These are phyloP conservation scores for Yarrowia alimentaria DNA, from an alignment of 805 yeast species.

Conservation along the genomic window DNA sequence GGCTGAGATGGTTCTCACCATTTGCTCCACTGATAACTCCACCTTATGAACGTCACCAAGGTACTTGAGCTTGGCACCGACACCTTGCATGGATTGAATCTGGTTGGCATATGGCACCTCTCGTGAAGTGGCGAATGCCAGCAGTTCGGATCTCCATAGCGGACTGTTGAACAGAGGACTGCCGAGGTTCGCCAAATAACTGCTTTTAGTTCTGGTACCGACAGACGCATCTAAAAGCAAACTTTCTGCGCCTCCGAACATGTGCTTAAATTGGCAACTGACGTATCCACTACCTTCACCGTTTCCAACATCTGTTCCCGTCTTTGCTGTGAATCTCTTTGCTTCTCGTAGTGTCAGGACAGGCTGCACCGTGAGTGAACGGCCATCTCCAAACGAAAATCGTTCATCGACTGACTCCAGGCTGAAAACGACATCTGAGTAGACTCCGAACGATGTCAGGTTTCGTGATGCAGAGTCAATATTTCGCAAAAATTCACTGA, in stretches of 20 bases:
- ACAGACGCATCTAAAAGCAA: conserved; percentile 55
- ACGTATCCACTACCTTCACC: conserved; percentile 96
- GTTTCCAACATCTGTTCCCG: conserved; percentile 95
- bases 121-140: conserved; percentile 52
- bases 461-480: not conserved
- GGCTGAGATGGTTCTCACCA: conserved; percentile 47
- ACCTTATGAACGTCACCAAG: conserved; percentile 38
- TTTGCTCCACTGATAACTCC: conserved; percentile 63
- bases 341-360: conserved; percentile 30
- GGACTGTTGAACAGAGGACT: conserved; percentile 52
- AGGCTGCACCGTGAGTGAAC: conserved; percentile 4
- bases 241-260: conserved; percentile 68
- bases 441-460: conserved; percentile 17
- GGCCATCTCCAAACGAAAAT: not conserved
- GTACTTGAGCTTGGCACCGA: conserved; percentile 40
- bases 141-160: conserved; percentile 55
- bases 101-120: conserved; percentile 54
- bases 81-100: conserved; percentile 52
- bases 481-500: conserved; percentile 1
- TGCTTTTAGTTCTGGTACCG: conserved; percentile 59
- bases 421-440: not conserved
- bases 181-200: conserved; percentile 52
- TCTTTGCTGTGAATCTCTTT: conserved; percentile 73
- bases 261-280: conserved; percentile 62
- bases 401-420: not conserved